Conservation (phyloP, 345 rosid species). For the Cochlearia excelsa region DNA sequence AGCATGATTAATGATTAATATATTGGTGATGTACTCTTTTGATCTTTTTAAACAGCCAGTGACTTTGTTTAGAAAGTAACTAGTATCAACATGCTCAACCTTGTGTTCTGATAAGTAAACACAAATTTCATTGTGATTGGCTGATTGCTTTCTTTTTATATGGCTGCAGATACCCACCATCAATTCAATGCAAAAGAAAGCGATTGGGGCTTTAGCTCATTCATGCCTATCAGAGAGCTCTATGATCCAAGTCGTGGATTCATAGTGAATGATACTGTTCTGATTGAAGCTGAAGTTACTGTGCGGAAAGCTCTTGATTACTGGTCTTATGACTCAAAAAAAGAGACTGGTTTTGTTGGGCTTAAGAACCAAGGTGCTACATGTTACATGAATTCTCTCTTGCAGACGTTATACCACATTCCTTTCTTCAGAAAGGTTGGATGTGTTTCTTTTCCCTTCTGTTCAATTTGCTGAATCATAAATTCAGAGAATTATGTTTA, state of each 20-base stretch:
- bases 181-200: slow-evolving; percentile 60
- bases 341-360: slow-evolving; percentile 59
- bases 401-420: slow-evolving; percentile 82
- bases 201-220: slow-evolving; percentile 98
- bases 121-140: not conserved
- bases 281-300: slow-evolving; percentile 27
- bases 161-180: slow-evolving; percentile 2
- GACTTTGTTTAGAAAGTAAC: not conserved
- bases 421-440: slow-evolving; percentile 92
- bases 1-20: not conserved
- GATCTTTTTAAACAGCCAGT: slow-evolving; percentile 14
- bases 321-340: slow-evolving; percentile 97
- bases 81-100: slow-evolving; percentile 14
- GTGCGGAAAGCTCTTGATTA: slow-evolving; percentile 75
- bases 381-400: slow-evolving; percentile 94
- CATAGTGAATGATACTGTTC: slow-evolving; percentile 65
- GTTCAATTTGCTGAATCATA: slow-evolving; percentile 4
- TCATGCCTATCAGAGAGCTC: slow-evolving; percentile 87
- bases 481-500: not conserved
- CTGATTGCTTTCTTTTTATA: no score
- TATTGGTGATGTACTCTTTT: slow-evolving; percentile 3
- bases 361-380: no score
- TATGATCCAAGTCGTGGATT: slow-evolving; percentile 83
- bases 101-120: slow-evolving; percentile 12
- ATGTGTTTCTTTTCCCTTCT: slow-evolving; percentile 5